Base-by-base conservation (phyloP, 2,329 filamentous ascomycete species). In the Rachicladosporium sp. region DNA sequence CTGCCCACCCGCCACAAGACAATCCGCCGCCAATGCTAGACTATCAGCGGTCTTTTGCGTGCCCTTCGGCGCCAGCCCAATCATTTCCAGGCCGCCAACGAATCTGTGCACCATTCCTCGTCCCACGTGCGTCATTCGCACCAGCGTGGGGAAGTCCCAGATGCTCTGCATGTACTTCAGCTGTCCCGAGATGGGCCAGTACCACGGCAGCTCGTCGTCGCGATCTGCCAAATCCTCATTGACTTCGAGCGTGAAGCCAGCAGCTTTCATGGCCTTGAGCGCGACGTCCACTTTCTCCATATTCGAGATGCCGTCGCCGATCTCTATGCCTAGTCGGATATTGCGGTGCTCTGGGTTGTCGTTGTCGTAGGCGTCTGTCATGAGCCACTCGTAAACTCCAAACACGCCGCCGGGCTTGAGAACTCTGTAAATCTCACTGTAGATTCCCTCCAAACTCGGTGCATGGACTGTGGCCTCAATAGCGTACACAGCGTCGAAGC, bases 301-400 rank as follows among this genome's bases (percentile, higher is more conserved):
- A 70, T 95, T 95, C 55, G 86, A 87, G 61, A 98, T 96, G 51
- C 91, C 91, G 57, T 96, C 82, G 55, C 91, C 91, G 59, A 86
- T 80, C 70, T 98, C 91, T 49, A 98, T 98, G 48, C 82, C 88
- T 11, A 95, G 78, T 48, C 91, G 84, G 57, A 96, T 91, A 60
- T 84, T 77, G 50, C 87, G 82, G 69, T 96, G 91, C 55, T 78
- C 71, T 1, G 84, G 63, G 71, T 95, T 87, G 44, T 82, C 71
- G 60, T 93, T 89, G 67, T 96, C 82, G 65, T 95, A 98, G 15
- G 80, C 69, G 47, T 95, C 88, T 5, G 88, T 96, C 91, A 98
- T 96, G 57, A 96, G 72, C 91, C 91, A 96, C 66, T 98, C 91
- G 67, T 96, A 98, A 38, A 96, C 89, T 58, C 89, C 91, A 54